Evolutionary conservation across 352 stramenopile genomes (phyloP), one percentile per base, ranked within the genome.

Genomic region (Aphanomyces invadans): DNA sequence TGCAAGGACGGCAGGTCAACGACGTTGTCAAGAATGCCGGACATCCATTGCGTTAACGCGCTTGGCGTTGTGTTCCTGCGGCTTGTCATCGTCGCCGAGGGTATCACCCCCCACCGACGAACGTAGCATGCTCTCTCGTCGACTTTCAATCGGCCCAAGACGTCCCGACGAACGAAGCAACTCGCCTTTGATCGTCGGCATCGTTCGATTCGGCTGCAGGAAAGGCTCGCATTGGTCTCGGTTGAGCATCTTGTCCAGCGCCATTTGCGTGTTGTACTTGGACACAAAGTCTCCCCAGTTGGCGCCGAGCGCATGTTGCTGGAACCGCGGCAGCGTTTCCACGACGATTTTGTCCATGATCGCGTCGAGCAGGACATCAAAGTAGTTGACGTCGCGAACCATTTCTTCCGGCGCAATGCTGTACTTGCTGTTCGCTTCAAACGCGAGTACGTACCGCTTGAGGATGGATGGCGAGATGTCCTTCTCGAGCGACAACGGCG

Each of bases 361-460:
- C 4, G 29, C 15, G 29, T 56, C 39, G 12, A 59, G 26, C 11
- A 67, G 29, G 25, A 33, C 21, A 21, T 55, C 48, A 46, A 67
- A 67, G 45, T 17, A 57, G 15, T 57, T 21, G 26, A 26, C n/a
- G 33, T 67, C 60, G 2, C 25, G 60, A 4, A 28, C 45, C 11
- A 10, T 60, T 21, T 57, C 38, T 19, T 57, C 49, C 15, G 60
- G 60, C n/a, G 9, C 7, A 10, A 67, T 28, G 36, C 62, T 65
- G 59, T 71, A 73, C 57, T 73, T 73, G 42, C 48, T 54, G 52
- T 59, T 68, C 4, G 52, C 68, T 5, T 33, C 61, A 26, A 72
- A 42, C 0, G 60, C 66, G 21, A 64, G 21, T 21, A 46, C 59
- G 31, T 72, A 64, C 25, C 55, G 55, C 21, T 64, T 45, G 19